Evolutionary conservation across 2,329 filamentous ascomycete genomes (phyloP), one percentile per base, ranked within the genome.

Genomic region (Claviceps monticola): DNA sequence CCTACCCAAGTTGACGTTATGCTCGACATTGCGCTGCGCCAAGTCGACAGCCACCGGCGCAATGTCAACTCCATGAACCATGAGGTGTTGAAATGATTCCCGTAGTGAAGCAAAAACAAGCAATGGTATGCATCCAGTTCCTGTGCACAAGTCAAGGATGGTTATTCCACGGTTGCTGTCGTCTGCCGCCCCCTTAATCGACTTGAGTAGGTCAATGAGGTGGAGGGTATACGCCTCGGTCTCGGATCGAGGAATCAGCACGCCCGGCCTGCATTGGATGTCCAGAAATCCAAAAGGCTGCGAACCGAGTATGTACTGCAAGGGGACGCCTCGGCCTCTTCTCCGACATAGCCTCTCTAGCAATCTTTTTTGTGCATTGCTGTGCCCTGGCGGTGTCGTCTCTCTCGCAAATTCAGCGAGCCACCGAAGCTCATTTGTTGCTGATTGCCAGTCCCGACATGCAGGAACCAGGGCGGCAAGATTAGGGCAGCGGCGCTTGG

Each of bases 281-380:
- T 95, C 84, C 16, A 97, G 68, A 4, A 80, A 71, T 0, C 90
- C 91, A 68, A 98, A 97, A 1, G 85, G 93, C 64, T 96, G 89
- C 5, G 83, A 82, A 3, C 89, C 89, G 1, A 98, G 71, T 21
- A 97, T 75, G 63, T 97, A 97, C 65, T 97, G 93, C 37, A 98
- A 68, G 1, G 93, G 93, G 53, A 82, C 78, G 1, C 88, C 88
- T 8, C 64, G 66, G 8, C 75, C 72, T 37, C 81, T 71, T 48
- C 70, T 65, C 4, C 64, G 65, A 55, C 76, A 80, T 6, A 82
- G 64, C 1, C 60, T 55, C 7, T 65, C 56, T 2, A 51, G 38
- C n/a, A 78, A 54, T 19, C 17, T 23, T 16, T 51, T 59, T 2
- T 29, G 45, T 21, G 41, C 16, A 54, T 51, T 48, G 47, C 51